phyloP scores from a whole-genome alignment of 495 filamentous ascomycete species.

The Penicillium simplicissimum region DNA sequence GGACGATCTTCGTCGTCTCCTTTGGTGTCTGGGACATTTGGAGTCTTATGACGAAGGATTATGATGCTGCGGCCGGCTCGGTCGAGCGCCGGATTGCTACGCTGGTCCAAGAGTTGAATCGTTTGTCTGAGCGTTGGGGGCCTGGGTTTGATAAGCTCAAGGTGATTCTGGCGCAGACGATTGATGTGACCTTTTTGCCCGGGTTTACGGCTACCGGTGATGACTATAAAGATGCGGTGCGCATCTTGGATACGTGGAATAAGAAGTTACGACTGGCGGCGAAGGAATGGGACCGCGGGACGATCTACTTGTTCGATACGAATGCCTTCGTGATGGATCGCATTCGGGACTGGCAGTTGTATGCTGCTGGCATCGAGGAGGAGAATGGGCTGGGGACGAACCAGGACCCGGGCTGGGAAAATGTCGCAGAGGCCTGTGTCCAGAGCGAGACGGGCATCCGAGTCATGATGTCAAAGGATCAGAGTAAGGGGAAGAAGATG shows the following conservation, averaged over 20 bases:
- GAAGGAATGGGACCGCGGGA: conserved; percentile 42
- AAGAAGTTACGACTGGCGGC: conserved; percentile 40
- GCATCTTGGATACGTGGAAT: conserved; percentile 49
- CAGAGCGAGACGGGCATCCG: conserved; percentile 29
- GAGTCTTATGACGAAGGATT: conserved; percentile 42
- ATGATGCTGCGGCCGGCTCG: conserved; percentile 34
- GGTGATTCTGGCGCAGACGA: conserved; percentile 49
- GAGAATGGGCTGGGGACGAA: conserved; percentile 45
- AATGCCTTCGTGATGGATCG: conserved; percentile 52
- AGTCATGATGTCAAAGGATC: conserved; percentile 39
- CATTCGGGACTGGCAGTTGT: conserved; percentile 48
- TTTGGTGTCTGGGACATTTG: conserved; percentile 56
- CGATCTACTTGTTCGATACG: conserved; percentile 52
- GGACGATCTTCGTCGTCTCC: conserved; percentile 43
- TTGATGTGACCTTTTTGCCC: conserved; percentile 54
- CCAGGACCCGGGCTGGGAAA: conserved; percentile 41
- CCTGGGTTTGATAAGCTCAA: conserved; percentile 37
- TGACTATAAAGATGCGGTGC: conserved; percentile 44
- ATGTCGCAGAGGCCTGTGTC: conserved; percentile 41
- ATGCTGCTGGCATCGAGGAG: conserved; percentile 43
- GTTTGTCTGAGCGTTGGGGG: conserved; percentile 40
- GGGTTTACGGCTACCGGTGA: conserved; percentile 36
- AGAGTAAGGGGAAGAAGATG: conserved; percentile 19
- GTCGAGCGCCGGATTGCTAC: conserved; percentile 45
- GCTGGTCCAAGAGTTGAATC: conserved; percentile 46